Percentiles rank a stretch among this genome's conserved stretches.
These are phyloP conservation scores for Acanthamoeba divionensis DNA, from an alignment of 208 protist species.

Conservation along the genomic window DNA sequence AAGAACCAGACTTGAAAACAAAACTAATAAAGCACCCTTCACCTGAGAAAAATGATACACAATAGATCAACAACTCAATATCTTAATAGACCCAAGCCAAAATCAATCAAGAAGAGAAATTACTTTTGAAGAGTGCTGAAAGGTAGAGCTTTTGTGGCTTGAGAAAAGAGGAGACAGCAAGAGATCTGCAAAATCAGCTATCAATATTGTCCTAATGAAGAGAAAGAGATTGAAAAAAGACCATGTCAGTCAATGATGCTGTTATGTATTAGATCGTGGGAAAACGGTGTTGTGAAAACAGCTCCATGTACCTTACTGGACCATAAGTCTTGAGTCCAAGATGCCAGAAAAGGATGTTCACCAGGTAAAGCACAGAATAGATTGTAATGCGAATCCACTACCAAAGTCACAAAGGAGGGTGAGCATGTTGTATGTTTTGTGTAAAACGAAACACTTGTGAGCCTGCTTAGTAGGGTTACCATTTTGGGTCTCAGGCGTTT, in stretches of 20 bases:
- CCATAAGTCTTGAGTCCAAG: not conserved
- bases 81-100: too few relatives aligned
- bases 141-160: not conserved
- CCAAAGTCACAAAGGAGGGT: not conserved
- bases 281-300: not conserved
- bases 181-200: not conserved
- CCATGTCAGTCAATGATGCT: not conserved
- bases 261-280: too few relatives aligned
- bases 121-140: not conserved
- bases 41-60: not conserved
- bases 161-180: not conserved
- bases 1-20: not conserved
- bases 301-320: not conserved
- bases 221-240: slow-evolving; percentile 1
- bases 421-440: not conserved
- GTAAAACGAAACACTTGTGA: not conserved
- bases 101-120: not conserved
- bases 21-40: not conserved
- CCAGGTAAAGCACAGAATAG: not conserved
- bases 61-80: too few relatives aligned
- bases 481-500: not conserved
- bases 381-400: not conserved
- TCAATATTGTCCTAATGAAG: slow-evolving; percentile 15
- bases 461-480: too few relatives aligned
- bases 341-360: not conserved